phyloP scores from a whole-genome alignment of 2,329 filamentous ascomycete species.

The Mycogone perniciosa region DNA sequence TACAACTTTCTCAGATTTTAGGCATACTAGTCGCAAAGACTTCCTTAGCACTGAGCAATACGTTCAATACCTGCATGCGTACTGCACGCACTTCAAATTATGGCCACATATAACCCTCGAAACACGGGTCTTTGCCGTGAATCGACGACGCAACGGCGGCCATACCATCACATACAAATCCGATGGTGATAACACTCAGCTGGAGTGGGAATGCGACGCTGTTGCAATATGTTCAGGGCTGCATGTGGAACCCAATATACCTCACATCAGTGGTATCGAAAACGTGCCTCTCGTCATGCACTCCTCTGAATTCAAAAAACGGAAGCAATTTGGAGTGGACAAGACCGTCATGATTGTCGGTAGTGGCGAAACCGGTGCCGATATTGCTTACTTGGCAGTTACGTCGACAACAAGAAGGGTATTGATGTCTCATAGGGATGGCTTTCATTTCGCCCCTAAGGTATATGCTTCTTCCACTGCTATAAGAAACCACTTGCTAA shows the following conservation, averaged over 20 bases:
- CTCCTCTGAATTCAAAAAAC: constrained; percentile 36
- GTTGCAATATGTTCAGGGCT: constrained; percentile 38
- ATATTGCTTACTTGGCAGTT: constrained; percentile 36
- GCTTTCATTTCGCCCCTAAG: constrained; percentile 36
- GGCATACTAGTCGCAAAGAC: constrained; percentile 30
- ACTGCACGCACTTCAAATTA: constrained; percentile 32
- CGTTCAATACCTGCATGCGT: constrained; percentile 34
- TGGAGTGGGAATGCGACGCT: constrained; percentile 33
- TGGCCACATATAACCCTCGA: constrained; percentile 30
- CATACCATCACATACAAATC: constrained; percentile 9
- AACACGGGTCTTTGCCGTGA: constrained; percentile 24
- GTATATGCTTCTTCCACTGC: constrained; percentile 14
- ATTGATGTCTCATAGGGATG: constrained; percentile 36
- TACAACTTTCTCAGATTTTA: constrained; percentile 42
- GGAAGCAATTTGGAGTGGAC: constrained; percentile 31
- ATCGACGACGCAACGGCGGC: not conserved
- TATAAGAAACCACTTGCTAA: not conserved
- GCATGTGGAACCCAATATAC: constrained; percentile 33
- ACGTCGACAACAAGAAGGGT: constrained; percentile 35
- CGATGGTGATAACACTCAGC: not conserved
- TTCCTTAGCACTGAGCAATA: constrained; percentile 35
- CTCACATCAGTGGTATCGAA: constrained; percentile 31
- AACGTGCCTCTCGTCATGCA: constrained; percentile 33
- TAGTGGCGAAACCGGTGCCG: constrained; percentile 38
- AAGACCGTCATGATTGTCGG: constrained; percentile 38